phyloP scores from a whole-genome alignment of 2,329 filamentous ascomycete species.

The Penicillium nordicum region DNA sequence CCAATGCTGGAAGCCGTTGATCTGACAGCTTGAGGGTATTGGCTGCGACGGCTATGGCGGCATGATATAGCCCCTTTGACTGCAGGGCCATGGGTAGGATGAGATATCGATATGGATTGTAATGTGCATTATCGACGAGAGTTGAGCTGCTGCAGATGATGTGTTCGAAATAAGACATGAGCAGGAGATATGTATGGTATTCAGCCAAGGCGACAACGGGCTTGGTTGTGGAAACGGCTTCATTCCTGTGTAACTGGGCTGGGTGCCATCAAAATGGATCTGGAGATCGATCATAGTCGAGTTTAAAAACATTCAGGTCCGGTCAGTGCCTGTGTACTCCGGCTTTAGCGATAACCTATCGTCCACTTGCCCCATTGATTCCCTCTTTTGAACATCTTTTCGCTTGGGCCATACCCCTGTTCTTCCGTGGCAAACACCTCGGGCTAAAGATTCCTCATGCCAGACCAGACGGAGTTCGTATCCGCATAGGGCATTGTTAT shows the following conservation, averaged over 20 bases:
- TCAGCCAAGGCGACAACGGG: constrained; percentile 4
- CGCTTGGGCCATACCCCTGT: constrained; percentile 25
- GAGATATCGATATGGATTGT: constrained; percentile 30
- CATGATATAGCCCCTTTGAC: constrained; percentile 27
- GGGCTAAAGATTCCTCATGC: constrained; percentile 27
- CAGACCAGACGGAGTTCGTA: constrained; percentile 25
- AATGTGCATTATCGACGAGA: constrained; percentile 24
- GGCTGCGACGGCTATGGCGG: constrained; percentile 26
- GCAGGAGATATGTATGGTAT: neutral
- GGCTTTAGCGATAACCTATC: neutral
- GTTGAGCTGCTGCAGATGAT: constrained; percentile 29
- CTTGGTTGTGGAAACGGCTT: neutral
- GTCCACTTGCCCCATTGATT: neutral
- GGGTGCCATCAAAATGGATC: constrained; percentile 9
- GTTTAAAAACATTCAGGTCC: constrained; percentile 14
- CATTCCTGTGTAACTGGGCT: neutral
- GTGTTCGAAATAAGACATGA: constrained; percentile 27
- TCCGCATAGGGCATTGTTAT: constrained; percentile 14
- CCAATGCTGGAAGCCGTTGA: constrained; percentile 21
- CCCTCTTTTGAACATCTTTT: neutral
- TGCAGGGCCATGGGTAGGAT: constrained; percentile 29
- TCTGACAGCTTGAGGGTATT: constrained; percentile 24
- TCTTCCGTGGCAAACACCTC: constrained; percentile 27
- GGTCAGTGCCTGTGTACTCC: neutral
- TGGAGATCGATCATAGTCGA: constrained; percentile 11